A percentile compares a stretch with the other conserved stretches of the same genome.
Evolutionary conservation across 2,329 filamentous ascomycete genomes (phyloP).

Genomic region (Aspergillus brasiliensis): DNA sequence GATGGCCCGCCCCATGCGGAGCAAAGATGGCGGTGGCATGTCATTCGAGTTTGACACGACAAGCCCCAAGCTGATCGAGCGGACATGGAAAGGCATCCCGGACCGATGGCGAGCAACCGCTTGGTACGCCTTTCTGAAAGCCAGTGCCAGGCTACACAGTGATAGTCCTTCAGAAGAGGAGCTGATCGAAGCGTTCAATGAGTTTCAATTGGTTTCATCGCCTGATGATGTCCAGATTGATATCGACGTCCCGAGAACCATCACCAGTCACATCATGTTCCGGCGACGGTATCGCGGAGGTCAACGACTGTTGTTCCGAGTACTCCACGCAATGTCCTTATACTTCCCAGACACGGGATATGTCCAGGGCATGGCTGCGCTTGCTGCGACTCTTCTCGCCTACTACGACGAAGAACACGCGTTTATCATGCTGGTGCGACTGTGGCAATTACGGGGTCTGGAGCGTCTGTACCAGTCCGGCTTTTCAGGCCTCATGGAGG

Average conservation of each 20-base stretch:
- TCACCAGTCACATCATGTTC: slow-evolving; percentile 97
- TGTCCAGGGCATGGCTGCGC: slow-evolving; percentile 94
- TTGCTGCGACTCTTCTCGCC: slow-evolving; percentile 88
- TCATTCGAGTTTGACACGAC: slow-evolving; percentile 77
- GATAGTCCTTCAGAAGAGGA: slow-evolving; percentile 68
- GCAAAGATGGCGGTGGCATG: slow-evolving; percentile 61
- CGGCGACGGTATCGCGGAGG: slow-evolving; percentile 86
- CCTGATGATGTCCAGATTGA: slow-evolving; percentile 97
- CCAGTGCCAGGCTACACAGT: slow-evolving; percentile 69
- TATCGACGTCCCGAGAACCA: slow-evolving; percentile 91
- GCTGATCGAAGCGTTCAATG: slow-evolving; percentile 71
- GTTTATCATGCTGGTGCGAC: slow-evolving; percentile 93
- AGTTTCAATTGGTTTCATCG: slow-evolving; percentile 71
- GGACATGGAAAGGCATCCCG: slow-evolving; percentile 97
- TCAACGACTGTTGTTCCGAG: slow-evolving; percentile 86
- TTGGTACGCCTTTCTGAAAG: slow-evolving; percentile 88
- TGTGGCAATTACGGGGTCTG: slow-evolving; percentile 87
- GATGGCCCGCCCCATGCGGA: slow-evolving; percentile 59
- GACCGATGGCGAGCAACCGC: slow-evolving; percentile 91
- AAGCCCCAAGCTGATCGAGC: slow-evolving; percentile 81
- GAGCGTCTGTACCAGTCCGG: slow-evolving; percentile 81
- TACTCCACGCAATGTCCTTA: slow-evolving; percentile 86
- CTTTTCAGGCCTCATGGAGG: slow-evolving; percentile 83
- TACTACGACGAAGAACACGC: slow-evolving; percentile 95
- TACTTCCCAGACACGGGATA: slow-evolving; percentile 92